These are phyloP conservation scores for Hortiboletus campestris DNA, from an alignment of 768 basidiomycete genomes.

Conservation along the genomic window DNA sequence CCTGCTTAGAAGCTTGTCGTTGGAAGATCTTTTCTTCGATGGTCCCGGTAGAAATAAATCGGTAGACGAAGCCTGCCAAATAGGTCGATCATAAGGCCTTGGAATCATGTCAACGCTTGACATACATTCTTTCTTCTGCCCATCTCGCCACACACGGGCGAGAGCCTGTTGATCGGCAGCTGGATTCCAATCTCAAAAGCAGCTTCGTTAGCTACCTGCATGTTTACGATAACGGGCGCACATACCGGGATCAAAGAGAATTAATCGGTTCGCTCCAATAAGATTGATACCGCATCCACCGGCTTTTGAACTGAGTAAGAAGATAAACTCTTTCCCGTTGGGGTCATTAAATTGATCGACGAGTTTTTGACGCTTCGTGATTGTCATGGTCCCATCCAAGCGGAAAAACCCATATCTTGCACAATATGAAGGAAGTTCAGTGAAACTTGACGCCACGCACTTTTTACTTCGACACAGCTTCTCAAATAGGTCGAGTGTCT, in stretches of 20 bases:
- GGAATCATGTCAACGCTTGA: neutral
- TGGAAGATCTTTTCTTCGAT: conserved; percentile 99
- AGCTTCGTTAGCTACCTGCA: neutral
- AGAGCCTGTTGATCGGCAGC: conserved; percentile 98
- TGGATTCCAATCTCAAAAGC: conserved; percentile 88
- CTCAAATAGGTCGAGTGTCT: conserved; percentile 92
- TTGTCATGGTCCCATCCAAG: conserved; percentile 92
- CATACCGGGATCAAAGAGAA: conserved; percentile 90
- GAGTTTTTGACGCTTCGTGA: conserved; percentile 89
- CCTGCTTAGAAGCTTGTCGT: conserved; percentile 93
- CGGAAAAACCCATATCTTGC: conserved; percentile 85
- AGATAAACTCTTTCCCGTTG: conserved; percentile 89
- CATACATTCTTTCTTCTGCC: conserved; percentile 99
- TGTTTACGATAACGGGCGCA: neutral
- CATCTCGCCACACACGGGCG: conserved; percentile 98
- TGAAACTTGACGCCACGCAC: conserved; percentile 39
- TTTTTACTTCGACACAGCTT: conserved; percentile 83
- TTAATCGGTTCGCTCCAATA: conserved; percentile 93
- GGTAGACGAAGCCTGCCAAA: conserved; percentile 86
- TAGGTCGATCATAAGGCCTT: neutral
- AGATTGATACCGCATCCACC: conserved; percentile 97
- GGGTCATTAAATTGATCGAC: conserved; percentile 97
- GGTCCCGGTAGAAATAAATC: conserved; percentile 95
- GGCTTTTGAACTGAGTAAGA: conserved; percentile 92
- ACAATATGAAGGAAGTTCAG: neutral